Conservation (phyloP, 495 filamentous ascomycete species). For the Cryomyces minteri region DNA sequence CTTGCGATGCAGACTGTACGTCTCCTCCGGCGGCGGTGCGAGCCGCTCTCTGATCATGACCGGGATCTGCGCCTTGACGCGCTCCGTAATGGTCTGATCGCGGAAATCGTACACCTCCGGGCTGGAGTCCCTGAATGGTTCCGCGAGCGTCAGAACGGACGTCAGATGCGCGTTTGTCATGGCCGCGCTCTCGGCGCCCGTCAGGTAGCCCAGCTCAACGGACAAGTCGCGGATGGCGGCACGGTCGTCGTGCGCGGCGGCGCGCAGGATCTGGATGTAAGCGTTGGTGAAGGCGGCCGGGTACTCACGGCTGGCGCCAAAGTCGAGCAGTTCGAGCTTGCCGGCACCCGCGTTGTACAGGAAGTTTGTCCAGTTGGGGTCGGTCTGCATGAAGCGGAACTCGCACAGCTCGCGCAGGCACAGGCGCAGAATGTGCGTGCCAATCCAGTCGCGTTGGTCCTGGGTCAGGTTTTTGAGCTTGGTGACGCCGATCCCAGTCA, state of each 20-base stretch:
- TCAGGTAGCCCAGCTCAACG: conserved; percentile 77
- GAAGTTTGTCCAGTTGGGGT: conserved; percentile 99
- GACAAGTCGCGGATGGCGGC: conserved; percentile 44
- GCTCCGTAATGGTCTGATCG: conserved; percentile 88
- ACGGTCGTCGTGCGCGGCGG: conserved; percentile 54
- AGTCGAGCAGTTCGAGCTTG: conserved; percentile 84
- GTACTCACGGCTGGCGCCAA: conserved; percentile 80
- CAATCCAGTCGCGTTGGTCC: conserved; percentile 75
- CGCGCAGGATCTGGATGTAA: conserved; percentile 61
- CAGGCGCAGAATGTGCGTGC: conserved; percentile 79
- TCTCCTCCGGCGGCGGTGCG: conserved; percentile 89
- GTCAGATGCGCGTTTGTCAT: conserved; percentile 81
- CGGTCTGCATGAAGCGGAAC: conserved; percentile 96
- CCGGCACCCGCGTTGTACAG: conserved; percentile 58
- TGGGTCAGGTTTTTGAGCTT: conserved; percentile 59
- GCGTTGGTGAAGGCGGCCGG: conserved; percentile 57
- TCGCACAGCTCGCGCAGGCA: conserved; percentile 86
- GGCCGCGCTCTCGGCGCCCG: conserved; percentile 58
- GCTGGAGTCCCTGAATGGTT: conserved; percentile 62
- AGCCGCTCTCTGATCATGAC: conserved; percentile 80
- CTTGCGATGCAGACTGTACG: conserved; percentile 90
- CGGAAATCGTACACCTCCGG: conserved; percentile 80
- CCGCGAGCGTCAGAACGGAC: conserved; percentile 72
- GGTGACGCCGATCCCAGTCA: conserved; percentile 76
- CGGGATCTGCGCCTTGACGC: conserved; percentile 72